Evolutionary conservation across 768 basidiomycete species (phyloP), one percentile per base, ranked within the genome.

Genomic region (Rhizopogon vesiculosus): DNA sequence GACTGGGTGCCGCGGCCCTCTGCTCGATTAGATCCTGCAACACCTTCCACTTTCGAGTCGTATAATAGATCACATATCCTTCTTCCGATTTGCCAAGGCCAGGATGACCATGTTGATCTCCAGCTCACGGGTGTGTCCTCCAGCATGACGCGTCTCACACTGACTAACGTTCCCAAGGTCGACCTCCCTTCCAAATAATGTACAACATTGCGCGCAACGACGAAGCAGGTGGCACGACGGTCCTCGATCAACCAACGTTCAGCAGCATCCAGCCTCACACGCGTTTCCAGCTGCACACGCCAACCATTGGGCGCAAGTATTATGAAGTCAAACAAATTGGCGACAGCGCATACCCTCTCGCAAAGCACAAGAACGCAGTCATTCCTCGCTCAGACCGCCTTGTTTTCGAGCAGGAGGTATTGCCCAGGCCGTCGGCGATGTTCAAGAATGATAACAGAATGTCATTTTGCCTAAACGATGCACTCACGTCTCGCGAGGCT

Each of bases 311-410:
- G 6, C 80, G 85, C 45, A 86, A 93, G 66, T 91, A 86, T 65
- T 98, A 97, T 63, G 91, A 94, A 67, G 87, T 98, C 59, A 86
- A 91, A 60, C 89, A 90, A 64, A 82, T 97, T 31, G 91, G 89
- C 5, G 95, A 98, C 66, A 77, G 84, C 0, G 85, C 89, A 7
- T 95, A 95, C 68, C 89, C 90, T 10, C 78, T 93, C 25, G 79
- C 83, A 18, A 82, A 87, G 58, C 83, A 82, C 73, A 79, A 77
- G 66, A 73, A 80, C 58, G 72, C 73, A 19, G 72, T 85, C 49
- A 86, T 90, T 60, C 87, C 87, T 18, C 84, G 84, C 13, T 79
- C 80, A 1, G 79, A 87, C 45, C 77, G 89, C 40, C 76, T 91
- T 6, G 71, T 89, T 33, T 87, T 97, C 58, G 89, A 95, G 66